Conservation (phyloP, 202 grass and related monocot genomes). For the Eragrostis tef region DNA sequence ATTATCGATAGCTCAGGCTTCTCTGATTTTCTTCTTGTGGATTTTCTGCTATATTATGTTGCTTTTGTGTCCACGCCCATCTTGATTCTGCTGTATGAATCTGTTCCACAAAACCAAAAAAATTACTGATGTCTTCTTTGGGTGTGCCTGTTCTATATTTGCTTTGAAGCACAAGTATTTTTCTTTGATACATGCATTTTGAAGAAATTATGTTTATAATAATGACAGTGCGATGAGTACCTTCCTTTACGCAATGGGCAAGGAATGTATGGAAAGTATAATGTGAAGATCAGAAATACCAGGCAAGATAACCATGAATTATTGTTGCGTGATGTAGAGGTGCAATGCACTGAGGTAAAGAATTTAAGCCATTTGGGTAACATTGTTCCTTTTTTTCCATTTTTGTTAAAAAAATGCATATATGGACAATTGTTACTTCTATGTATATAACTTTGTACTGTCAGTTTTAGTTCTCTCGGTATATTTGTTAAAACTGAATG, state of each 20-base stretch:
- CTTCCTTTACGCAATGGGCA: slow-evolving; percentile 54
- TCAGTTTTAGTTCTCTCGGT: background rate
- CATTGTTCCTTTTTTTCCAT: slow-evolving; percentile 12
- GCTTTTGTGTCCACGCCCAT: too few species aligned
- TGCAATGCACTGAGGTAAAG: slow-evolving; percentile 69
- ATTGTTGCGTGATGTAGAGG: slow-evolving; percentile 68
- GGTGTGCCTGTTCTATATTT: slow-evolving; percentile 6
- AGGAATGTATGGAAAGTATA: slow-evolving; percentile 70
- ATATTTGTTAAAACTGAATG: slow-evolving; percentile 27
- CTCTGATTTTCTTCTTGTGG: background rate
- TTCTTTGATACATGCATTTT: slow-evolving; percentile 6
- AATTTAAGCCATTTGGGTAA: slow-evolving; percentile 19
- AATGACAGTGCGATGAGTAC: slow-evolving; percentile 86
- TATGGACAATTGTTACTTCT: background rate
- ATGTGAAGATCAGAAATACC: slow-evolving; percentile 50
- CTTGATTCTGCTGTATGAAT: too few species aligned
- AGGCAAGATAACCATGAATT: slow-evolving; percentile 54
- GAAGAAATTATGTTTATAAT: slow-evolving; percentile 42
- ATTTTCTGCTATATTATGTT: background rate
- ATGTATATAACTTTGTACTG: slow-evolving; percentile 17
- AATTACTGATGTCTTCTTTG: slow-evolving; percentile 1
- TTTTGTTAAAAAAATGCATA: background rate
- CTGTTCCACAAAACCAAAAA: too few species aligned
- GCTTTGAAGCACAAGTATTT: slow-evolving; percentile 34
- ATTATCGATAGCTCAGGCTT: background rate